Percentiles rank a stretch among this genome's conserved stretches.
Conservation (phyloP, 352 stramenopile species). For the Phytophthora constricta region DNA sequence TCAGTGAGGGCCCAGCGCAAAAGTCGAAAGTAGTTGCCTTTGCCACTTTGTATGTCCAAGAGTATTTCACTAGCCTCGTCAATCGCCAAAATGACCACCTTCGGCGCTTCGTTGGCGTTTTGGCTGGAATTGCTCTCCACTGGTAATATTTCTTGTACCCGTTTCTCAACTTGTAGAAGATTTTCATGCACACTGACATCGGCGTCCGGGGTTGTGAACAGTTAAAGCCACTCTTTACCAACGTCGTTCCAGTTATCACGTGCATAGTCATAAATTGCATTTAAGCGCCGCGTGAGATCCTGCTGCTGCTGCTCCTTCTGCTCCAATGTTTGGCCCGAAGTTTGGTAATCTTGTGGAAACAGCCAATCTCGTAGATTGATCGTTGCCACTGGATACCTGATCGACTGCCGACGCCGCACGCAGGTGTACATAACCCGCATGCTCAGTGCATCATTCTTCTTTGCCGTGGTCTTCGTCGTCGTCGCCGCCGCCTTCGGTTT, state of each 20-base stretch:
- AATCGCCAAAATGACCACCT: conserved; percentile 4
- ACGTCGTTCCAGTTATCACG: neutral
- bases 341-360: neutral
- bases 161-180: neutral
- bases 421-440: neutral
- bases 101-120: neutral
- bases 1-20: neutral
- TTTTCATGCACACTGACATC: no score
- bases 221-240: neutral
- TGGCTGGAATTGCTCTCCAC: neutral
- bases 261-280: neutral
- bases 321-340: no score
- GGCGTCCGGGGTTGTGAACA: neutral
- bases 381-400: neutral
- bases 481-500: no score
- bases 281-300: no score
- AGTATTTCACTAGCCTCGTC: conserved; percentile 11
- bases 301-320: no score
- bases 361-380: neutral
- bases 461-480: no score
- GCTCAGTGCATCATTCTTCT: neutral
- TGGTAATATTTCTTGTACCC: neutral
- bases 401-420: neutral
- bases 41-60: neutral
- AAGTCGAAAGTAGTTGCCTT: neutral